These are phyloP conservation scores for Torulaspora microellipsoides DNA, from an alignment of 805 yeast genomes.

Conservation along the genomic window DNA sequence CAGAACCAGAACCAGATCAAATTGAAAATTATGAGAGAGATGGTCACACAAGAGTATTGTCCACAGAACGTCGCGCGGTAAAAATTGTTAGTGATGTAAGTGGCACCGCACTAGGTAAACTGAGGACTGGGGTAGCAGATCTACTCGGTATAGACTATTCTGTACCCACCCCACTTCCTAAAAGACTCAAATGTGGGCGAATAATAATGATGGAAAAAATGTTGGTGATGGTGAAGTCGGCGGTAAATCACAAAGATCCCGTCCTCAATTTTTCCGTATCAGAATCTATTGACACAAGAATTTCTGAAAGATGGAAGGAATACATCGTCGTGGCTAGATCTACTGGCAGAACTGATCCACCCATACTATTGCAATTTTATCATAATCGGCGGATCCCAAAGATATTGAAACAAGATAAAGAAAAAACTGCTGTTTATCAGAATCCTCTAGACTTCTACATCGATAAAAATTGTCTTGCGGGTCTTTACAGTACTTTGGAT, in stretches of 20 bases:
- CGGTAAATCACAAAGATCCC: conserved; percentile 28
- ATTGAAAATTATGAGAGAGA: not conserved
- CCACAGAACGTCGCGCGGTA: not conserved
- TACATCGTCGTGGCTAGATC: conserved; percentile 66
- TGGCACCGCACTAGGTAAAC: not conserved
- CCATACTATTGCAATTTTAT: conserved; percentile 62
- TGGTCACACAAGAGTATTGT: not conserved
- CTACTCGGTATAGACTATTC: not conserved
- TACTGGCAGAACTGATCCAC: conserved; percentile 47
- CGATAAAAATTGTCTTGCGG: conserved; percentile 37
- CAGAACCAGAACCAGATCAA: conserved; percentile 16
- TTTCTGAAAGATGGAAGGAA: conserved; percentile 75
- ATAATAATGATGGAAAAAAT: conserved; percentile 62
- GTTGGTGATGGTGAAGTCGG: conserved; percentile 56
- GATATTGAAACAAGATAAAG: not conserved
- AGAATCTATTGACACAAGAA: conserved; percentile 49
- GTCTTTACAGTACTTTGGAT: conserved; percentile 62
- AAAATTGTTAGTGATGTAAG: conserved; percentile 1
- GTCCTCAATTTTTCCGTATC: conserved; percentile 43
- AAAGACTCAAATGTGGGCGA: conserved; percentile 43
- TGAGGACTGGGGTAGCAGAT: conserved; percentile 1
- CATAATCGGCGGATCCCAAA: conserved; percentile 21
- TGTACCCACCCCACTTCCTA: conserved; percentile 1
- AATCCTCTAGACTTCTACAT: conserved; percentile 32
- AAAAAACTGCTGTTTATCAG: conserved; percentile 11